Conservation (phyloP, 1,284 basidiomycete species). For the Puccinia horiana region DNA sequence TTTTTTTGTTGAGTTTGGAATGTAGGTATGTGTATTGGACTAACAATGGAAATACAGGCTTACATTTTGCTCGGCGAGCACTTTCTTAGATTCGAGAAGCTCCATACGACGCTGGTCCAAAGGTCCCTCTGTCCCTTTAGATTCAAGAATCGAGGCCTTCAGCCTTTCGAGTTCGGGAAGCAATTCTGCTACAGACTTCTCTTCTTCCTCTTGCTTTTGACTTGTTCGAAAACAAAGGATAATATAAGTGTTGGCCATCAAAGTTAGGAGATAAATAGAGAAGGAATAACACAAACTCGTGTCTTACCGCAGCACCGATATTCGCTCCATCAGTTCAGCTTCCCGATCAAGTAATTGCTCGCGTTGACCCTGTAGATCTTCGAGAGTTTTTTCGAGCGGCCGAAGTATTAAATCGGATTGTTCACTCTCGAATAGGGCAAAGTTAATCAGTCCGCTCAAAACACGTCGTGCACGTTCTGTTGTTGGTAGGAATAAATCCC, state of each 20-base stretch:
- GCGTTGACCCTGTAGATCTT: slow-evolving; percentile 21
- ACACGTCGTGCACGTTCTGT: slow-evolving; percentile 33
- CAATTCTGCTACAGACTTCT: slow-evolving; percentile 20
- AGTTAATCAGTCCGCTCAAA: slow-evolving; percentile 46
- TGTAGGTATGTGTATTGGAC: neutral
- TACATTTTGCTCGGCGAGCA: slow-evolving; percentile 30
- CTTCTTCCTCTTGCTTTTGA: slow-evolving; percentile 38
- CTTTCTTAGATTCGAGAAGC: neutral
- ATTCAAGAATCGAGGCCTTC: slow-evolving; percentile 36
- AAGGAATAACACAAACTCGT: neutral
- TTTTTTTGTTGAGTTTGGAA: neutral
- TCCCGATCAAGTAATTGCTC: slow-evolving; percentile 3
- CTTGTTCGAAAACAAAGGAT: neutral
- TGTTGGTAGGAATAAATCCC: slow-evolving; percentile 9
- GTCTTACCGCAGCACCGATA: slow-evolving; percentile 14
- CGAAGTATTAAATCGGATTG: slow-evolving; percentile 15
- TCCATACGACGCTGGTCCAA: slow-evolving; percentile 25
- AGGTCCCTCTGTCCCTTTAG: slow-evolving; percentile 34
- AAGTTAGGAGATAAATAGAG: neutral
- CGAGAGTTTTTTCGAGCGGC: slow-evolving; percentile 22
- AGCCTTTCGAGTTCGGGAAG: slow-evolving; percentile 20
- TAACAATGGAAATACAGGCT: neutral
- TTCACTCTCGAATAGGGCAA: slow-evolving; percentile 38
- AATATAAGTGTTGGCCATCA: neutral
- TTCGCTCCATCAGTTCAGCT: slow-evolving; percentile 23